Conservation (phyloP, 2,329 filamentous ascomycete species). For the Paracamarosporium sp. region DNA sequence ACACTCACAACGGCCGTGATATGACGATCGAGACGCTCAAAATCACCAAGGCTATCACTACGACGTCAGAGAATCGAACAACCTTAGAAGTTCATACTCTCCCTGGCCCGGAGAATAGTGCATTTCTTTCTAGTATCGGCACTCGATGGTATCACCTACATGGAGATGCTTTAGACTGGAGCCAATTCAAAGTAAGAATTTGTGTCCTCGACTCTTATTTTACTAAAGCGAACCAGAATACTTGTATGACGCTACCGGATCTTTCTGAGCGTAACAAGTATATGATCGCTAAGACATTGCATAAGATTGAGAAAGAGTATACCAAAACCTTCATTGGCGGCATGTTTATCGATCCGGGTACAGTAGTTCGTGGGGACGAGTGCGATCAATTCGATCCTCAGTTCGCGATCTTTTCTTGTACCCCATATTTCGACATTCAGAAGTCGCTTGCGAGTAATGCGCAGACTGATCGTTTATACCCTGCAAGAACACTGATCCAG, state of each 20-base stretch:
- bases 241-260: conserved; percentile 28
- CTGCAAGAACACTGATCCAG: conserved; percentile 37
- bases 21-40: conserved; percentile 26
- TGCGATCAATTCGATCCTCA: conserved; percentile 20
- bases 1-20: neutral
- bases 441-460: neutral
- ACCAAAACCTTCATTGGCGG: conserved; percentile 31
- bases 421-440: conserved; percentile 34
- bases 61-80: conserved; percentile 20
- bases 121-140: conserved; percentile 9
- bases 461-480: conserved; percentile 19
- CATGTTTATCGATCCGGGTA: conserved; percentile 43
- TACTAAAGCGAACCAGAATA: conserved; percentile 11
- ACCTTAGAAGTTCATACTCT: conserved; percentile 29
- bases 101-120: conserved; percentile 26
- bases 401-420: conserved; percentile 38
- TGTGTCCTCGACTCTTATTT: neutral
- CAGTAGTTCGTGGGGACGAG: conserved; percentile 38
- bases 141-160: conserved; percentile 37
- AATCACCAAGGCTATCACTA: conserved; percentile 32
- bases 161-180: conserved; percentile 28
- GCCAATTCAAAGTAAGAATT: conserved; percentile 25
- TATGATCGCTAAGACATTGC: conserved; percentile 23
- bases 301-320: conserved; percentile 33
- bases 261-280: conserved; percentile 22